Base-by-base conservation (phyloP, 495 filamentous ascomycete genomes). In the Penicillium turbatum region DNA sequence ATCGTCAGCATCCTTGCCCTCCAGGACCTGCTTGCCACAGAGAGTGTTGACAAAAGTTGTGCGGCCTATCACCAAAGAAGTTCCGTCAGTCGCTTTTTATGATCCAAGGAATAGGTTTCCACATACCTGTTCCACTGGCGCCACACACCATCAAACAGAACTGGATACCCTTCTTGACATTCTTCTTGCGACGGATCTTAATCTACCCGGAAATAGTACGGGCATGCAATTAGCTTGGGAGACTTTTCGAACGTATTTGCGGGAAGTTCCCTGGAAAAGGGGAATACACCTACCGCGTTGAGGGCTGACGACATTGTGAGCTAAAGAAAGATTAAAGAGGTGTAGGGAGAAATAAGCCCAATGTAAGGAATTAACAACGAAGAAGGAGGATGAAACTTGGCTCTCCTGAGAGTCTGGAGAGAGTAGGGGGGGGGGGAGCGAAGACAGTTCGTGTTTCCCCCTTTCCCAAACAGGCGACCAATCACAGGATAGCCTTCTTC, bases 81-180 rank as follows among this genome's bases (percentile, higher is more conserved):
- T 19, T 3, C 19, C 30, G 57, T 74, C 45, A 61, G 51, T 46
- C 29, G 54, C 59, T 61, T 67, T 69, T 66, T 68, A 55, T 26
- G 21, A 49, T 7, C 34, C 44, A 49, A 50, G 49, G 29, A 32
- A n/a, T 35, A 19, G 10, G 45, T 49, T 19, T 37, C 40, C 53
- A 77, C 83, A 62, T 83, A 97, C 92, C 92, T 72, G 93, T 97
- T 72, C 93, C 93, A 62, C 92, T 96, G 67, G 93, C 92, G 76
- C 93, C 93, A 71, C 95, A 97, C 62, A 98, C 93, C 93, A 98
- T 98, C 86, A 98, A 70, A 77, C 92, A 97, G 80, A 98, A 98
- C 81, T 97, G 95, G 67, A 98, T 97, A 61, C 93, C 93, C 86
- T 97, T 98, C 87, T 98, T 98, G 76, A 97, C 92, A 82, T 97